Evolutionary conservation across 805 yeast species (phyloP), one percentile per base, ranked within the genome.

Genomic region (Starmerella bombicola): DNA sequence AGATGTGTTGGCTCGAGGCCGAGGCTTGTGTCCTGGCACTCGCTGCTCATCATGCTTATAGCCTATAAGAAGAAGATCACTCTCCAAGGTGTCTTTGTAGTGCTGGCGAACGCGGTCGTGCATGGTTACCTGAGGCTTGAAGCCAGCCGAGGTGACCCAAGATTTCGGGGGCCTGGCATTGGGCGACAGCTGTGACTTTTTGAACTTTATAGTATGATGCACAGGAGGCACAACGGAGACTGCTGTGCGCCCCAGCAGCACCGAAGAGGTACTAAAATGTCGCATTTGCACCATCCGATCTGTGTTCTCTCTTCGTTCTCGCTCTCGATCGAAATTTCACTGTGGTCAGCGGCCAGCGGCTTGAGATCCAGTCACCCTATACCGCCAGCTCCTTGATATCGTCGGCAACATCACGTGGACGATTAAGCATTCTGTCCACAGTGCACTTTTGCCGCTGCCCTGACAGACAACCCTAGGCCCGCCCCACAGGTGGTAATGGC

Each of bases 221-320:
- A 88, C 93, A 1, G 98, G 97, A 37, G 79, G 73, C 28, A 83
- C 86, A 38, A 82, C 71, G 30, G 93, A 79, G 59, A 71, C 73
- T 23, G 75, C 79, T 37, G 70, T 48, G 22, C 51, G 46, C 37
- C 57, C 57, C 13, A 38, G 37, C 8, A 30, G 43, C 15, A 30
- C 6, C 18, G 54, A 45, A 17, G 53, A 41, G 18, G 56, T 46
- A 29, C 53, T 48, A 45, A 51, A 51, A 5, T 21, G 31, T 22
- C 52, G 46, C 49, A 46, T 46, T 13, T 12, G 28, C n/a, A n/a
- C n/a, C n/a, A n/a, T n/a, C n/a, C n/a, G n/a, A n/a, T n/a, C n/a
- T n/a, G n/a, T n/a, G n/a, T n/a, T n/a, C n/a, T n/a, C n/a, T n/a
- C n/a, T n/a, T n/a, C n/a, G n/a, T n/a, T n/a, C n/a, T n/a, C n/a